Conservation (phyloP, 2,329 filamentous ascomycete species). For the Xylaria sp. region DNA sequence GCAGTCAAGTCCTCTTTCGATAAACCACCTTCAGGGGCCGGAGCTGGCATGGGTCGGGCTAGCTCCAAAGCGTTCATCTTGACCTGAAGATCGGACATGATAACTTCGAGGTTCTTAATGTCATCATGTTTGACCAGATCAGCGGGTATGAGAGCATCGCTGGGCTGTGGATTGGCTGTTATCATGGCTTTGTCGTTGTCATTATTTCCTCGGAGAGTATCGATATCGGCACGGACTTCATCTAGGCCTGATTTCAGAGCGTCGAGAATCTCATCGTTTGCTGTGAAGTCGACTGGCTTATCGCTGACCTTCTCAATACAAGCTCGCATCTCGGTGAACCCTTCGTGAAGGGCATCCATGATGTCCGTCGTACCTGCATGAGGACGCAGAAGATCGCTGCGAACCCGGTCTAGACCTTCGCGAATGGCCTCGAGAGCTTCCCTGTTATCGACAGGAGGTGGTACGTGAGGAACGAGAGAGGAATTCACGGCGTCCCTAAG, state of each 20-base stretch:
- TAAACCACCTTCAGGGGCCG: slow-evolving; percentile 52
- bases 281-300: slow-evolving; percentile 83
- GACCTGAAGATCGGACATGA: slow-evolving; percentile 83
- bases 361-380: slow-evolving; percentile 84
- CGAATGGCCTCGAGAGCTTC: slow-evolving; percentile 78
- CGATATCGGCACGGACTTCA: slow-evolving; percentile 80
- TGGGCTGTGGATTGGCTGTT: slow-evolving; percentile 62
- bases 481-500: slow-evolving; percentile 81
- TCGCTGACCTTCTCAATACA: slow-evolving; percentile 82
- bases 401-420: slow-evolving; percentile 78
- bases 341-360: slow-evolving; percentile 89
- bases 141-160: slow-evolving; percentile 59
- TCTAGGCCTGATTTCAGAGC: slow-evolving; percentile 86
- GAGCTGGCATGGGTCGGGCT: slow-evolving; percentile 53
- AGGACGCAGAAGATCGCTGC: slow-evolving; percentile 77
- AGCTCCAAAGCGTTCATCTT: slow-evolving; percentile 84
- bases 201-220: slow-evolving; percentile 72
- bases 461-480: slow-evolving; percentile 69
- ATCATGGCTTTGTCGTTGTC: slow-evolving; percentile 49
- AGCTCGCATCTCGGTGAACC: slow-evolving; percentile 78
- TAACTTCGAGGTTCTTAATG: slow-evolving; percentile 84
- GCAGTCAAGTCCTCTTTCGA: slow-evolving; percentile 50
- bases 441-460: slow-evolving; percentile 59
- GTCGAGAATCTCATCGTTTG: slow-evolving; percentile 90
- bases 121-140: slow-evolving; percentile 74